Base-by-base conservation (phyloP, 83 land plant genomes). In the Diphasiastrum complanatum region DNA sequence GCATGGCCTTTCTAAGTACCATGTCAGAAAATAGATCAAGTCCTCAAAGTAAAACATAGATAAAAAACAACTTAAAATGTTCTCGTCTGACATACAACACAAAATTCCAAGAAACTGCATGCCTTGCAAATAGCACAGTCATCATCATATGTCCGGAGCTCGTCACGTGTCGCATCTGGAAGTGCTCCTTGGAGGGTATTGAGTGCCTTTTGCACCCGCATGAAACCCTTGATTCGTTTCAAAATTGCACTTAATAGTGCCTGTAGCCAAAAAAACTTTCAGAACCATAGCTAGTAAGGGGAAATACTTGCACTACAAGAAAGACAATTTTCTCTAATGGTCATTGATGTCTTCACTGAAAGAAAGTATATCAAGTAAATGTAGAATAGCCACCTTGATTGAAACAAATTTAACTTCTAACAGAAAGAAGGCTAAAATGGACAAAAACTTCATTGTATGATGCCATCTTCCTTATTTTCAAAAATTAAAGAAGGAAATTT, bases 51-150 rank as follows among this genome's bases (percentile, higher is more conserved):
- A 45, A 61, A 27, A 36, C 37, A 46, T 52, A 51, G 23, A 35
- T 47, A 27, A 60, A 28, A 47, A 65, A 27, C 16, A 51, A 5
- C n/a, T 12, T 6, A 46, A 47, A 5, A 60, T 60, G 61, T 23
- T n/a, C 61, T n/a, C n/a, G n/a, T n/a, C 5, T 43, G 19, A 43
- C 3, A 29, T n/a, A 16, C 4, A 60, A 41, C 18, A 34, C 3
- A 60, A 22, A 4, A 38, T 33, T 57, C 8, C 28, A 25, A 14
- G 5, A 29, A 11, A 20, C 10, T 24, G 23, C 1, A 22, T 72
- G 72, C 97, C 83, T 91, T 85, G 60, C 97, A 91, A 58, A 91
- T 91, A 0, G 95, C 89, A 66, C 97, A 91, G 55, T 91, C 97
- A 62, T 91, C 97, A 64, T 91, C 79, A 73, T 78, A 91, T 48